phyloP scores from a whole-genome alignment of 2,329 filamentous ascomycete genomes.

The Verticillium tricorpus region DNA sequence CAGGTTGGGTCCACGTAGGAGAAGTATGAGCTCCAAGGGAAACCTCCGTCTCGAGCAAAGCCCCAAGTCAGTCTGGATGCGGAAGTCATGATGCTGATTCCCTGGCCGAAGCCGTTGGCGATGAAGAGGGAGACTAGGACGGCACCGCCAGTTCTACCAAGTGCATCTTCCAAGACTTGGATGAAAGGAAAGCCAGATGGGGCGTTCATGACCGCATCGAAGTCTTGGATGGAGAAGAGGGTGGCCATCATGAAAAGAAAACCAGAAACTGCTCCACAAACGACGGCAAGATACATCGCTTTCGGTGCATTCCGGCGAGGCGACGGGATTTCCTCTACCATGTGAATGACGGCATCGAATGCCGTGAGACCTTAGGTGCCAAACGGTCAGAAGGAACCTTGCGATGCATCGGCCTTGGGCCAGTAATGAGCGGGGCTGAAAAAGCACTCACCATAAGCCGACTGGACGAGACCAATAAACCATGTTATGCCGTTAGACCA shows the following conservation, averaged over 20 bases:
- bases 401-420: neutral
- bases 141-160: constrained; percentile 17
- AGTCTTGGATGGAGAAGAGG: constrained; percentile 35
- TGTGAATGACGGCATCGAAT: constrained; percentile 26
- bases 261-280: constrained; percentile 40
- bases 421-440: constrained; percentile 5
- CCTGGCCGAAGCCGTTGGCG: constrained; percentile 21
- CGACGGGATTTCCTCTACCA: constrained; percentile 27
- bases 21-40: constrained; percentile 31
- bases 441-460: neutral
- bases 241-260: constrained; percentile 35
- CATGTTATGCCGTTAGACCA: constrained; percentile 24
- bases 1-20: constrained; percentile 22
- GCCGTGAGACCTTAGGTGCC: constrained; percentile 41
- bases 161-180: constrained; percentile 29
- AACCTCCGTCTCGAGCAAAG: constrained; percentile 30
- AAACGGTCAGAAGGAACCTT: constrained; percentile 46
- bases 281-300: constrained; percentile 27
- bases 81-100: constrained; percentile 25
- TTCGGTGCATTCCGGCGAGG: constrained; percentile 24
- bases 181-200: constrained; percentile 38
- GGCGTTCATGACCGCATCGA: constrained; percentile 31
- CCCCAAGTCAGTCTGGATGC: constrained; percentile 33
- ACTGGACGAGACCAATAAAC: constrained; percentile 14
- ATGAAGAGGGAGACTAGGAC: constrained; percentile 22